Conservation (phyloP, 345 rosid genomes). For the Nasturtium officinale region DNA sequence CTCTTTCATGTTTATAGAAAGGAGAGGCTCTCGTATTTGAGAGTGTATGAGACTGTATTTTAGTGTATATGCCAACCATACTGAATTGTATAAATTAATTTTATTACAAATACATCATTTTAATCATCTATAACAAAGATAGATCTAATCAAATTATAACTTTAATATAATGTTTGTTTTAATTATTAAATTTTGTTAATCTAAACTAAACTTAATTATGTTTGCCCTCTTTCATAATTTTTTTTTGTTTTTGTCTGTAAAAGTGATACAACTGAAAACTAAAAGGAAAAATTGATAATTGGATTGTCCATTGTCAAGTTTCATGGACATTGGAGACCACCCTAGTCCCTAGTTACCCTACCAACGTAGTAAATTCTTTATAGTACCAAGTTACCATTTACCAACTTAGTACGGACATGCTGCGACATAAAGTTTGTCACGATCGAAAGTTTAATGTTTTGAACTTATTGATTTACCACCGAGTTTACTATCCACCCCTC, state of each 20-base stretch:
- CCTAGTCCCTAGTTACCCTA: not conserved
- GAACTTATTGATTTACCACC: no score
- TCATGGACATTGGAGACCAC: not conserved
- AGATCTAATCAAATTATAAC: not conserved
- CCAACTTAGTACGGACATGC: no score
- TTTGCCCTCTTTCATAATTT: not conserved
- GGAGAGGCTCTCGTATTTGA: not conserved
- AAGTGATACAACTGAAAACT: not conserved
- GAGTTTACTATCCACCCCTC: no score
- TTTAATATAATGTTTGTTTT: not conserved
- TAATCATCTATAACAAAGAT: no score
- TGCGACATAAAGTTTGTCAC: no score
- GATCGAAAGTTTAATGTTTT: no score
- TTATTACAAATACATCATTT: no score
- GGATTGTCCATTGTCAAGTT: not conserved
- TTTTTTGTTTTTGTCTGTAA: not conserved
- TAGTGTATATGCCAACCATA: no score
- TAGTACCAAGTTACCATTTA: not conserved
- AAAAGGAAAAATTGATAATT: no score
- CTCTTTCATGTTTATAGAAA: slow-evolving; percentile 26
- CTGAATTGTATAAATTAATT: no score
- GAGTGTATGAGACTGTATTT: not conserved
- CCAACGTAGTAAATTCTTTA: not conserved
- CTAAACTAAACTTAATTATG: no score
- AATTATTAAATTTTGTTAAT: no score